Evolutionary conservation across 139 green algal genomes (phyloP).

Genomic region (Haematococcus sp.): DNA sequence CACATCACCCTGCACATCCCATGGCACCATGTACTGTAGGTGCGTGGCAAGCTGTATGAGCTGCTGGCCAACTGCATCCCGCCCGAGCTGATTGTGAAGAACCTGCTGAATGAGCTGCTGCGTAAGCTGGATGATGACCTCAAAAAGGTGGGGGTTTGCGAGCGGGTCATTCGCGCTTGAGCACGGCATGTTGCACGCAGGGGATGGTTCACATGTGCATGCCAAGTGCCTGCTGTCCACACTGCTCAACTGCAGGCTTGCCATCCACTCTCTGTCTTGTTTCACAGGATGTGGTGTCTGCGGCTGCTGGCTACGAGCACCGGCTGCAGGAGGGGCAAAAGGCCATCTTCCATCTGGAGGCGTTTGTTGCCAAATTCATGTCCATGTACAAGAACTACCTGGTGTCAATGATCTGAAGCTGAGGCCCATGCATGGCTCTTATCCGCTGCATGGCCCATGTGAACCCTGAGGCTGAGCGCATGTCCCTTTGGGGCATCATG

Average conservation of each 20-base stretch:
- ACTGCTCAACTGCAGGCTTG: background rate
- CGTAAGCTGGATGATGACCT: slow-evolving; percentile 88
- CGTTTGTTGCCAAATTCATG: slow-evolving; percentile 96
- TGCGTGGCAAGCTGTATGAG: slow-evolving; percentile 94
- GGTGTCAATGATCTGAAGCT: slow-evolving; percentile 30
- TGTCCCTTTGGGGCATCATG: too few species aligned
- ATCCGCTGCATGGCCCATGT: too few species aligned
- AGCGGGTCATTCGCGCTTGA: too few species aligned
- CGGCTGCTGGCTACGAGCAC: slow-evolving; percentile 85
- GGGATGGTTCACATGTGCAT: background rate
- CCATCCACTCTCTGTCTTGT: too few species aligned
- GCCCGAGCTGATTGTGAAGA: slow-evolving; percentile 76
- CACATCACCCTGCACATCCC: background rate
- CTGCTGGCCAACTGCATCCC: slow-evolving; percentile 96
- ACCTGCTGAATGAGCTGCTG: slow-evolving; percentile 80
- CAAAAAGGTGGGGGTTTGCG: slow-evolving; percentile 35
- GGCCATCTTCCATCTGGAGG: slow-evolving; percentile 96
- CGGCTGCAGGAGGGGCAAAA: slow-evolving; percentile 88
- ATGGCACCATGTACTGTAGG: slow-evolving; percentile 4
- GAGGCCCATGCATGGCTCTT: too few species aligned
- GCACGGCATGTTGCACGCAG: too few species aligned
- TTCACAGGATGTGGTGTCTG: slow-evolving; percentile 37
- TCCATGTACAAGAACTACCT: slow-evolving; percentile 83
- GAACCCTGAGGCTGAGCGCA: too few species aligned
- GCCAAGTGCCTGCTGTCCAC: background rate